Evolutionary conservation across 2,329 filamentous ascomycete genomes (phyloP).

Genomic region (Thermothelomyces thermophilus): DNA sequence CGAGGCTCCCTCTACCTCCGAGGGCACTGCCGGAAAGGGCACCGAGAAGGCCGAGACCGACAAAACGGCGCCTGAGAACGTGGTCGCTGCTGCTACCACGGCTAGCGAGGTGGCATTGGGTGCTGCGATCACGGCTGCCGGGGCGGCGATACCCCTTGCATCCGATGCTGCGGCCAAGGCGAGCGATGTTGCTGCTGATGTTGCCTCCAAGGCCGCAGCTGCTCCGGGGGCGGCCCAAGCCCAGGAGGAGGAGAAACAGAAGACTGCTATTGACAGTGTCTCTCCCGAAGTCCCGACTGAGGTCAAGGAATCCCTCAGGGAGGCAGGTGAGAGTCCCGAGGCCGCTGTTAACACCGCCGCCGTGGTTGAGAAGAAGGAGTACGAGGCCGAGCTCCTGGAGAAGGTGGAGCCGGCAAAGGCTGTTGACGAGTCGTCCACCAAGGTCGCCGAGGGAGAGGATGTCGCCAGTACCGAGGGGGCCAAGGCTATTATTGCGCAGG

Average conservation of each 20-base stretch:
- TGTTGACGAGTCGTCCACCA: slow-evolving; percentile 4
- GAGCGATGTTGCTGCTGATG: slow-evolving; percentile 3
- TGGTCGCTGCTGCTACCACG: slow-evolving; percentile 35
- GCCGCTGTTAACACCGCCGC: slow-evolving; percentile 62
- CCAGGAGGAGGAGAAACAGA: slow-evolving; percentile 27
- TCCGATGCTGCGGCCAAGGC: slow-evolving; percentile 9
- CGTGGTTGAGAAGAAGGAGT: slow-evolving; percentile 66
- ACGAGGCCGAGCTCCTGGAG: slow-evolving; percentile 67
- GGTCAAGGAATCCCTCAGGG: slow-evolving; percentile 22
- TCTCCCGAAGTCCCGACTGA: slow-evolving; percentile 19
- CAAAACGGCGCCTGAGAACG: slow-evolving; percentile 37
- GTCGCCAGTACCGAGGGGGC: not conserved
- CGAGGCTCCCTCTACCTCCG: slow-evolving; percentile 51
- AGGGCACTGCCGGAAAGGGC: slow-evolving; percentile 46
- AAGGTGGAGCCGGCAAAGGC: slow-evolving; percentile 44
- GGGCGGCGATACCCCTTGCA: slow-evolving; percentile 31
- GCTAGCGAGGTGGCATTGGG: slow-evolving; percentile 36
- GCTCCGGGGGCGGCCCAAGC: slow-evolving; percentile 40
- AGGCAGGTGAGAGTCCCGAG: slow-evolving; percentile 54
- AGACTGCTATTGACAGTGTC: slow-evolving; percentile 14
- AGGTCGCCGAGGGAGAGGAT: not conserved
- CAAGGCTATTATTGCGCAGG: too few species aligned
- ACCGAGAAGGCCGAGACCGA: slow-evolving; percentile 47
- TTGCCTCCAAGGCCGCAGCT: slow-evolving; percentile 15
- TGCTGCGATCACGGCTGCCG: slow-evolving; percentile 25